Conservation (phyloP, 2,329 filamentous ascomycete genomes). For the Ramularia collo-cygni region DNA sequence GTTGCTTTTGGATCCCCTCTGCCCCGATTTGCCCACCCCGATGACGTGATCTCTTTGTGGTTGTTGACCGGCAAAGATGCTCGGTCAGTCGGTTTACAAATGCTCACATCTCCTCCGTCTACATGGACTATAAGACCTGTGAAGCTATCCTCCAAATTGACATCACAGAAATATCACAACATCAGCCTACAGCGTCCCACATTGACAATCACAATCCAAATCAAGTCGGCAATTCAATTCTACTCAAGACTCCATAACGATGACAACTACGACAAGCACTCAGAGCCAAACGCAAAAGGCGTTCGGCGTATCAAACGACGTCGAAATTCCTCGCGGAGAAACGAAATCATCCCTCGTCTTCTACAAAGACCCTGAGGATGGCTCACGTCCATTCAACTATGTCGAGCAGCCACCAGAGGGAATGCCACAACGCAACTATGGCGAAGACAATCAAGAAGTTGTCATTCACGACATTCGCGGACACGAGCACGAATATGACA, state of each 20-base stretch:
- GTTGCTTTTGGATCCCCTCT: not conserved
- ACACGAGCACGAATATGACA: slow-evolving; percentile 55
- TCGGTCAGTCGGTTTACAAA: slow-evolving; percentile 11
- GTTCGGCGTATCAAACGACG: slow-evolving; percentile 21
- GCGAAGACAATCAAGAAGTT: slow-evolving; percentile 44
- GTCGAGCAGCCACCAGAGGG: slow-evolving; percentile 57
- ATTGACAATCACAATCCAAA: no score
- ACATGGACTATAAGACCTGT: no score
- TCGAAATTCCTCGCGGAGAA: slow-evolving; percentile 49
- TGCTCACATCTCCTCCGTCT: not conserved
- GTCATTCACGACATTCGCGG: slow-evolving; percentile 67
- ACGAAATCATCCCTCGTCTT: slow-evolving; percentile 60
- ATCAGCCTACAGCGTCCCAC: no score
- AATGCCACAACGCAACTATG: slow-evolving; percentile 60
- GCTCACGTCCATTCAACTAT: slow-evolving; percentile 49
- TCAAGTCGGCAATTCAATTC: no score
- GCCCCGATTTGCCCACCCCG: not conserved
- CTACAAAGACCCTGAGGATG: slow-evolving; percentile 55
- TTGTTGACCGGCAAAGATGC: slow-evolving; percentile 1
- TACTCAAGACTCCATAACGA: not conserved
- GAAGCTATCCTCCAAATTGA: no score
- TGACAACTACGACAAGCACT: slow-evolving; percentile 23
- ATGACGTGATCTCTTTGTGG: not conserved
- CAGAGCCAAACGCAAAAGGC: slow-evolving; percentile 20
- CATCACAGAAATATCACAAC: no score